Percentiles rank a stretch among this genome's conserved stretches.
phyloP scores from a whole-genome alignment of 805 yeast genomes.

The Candida ipomoeae region DNA sequence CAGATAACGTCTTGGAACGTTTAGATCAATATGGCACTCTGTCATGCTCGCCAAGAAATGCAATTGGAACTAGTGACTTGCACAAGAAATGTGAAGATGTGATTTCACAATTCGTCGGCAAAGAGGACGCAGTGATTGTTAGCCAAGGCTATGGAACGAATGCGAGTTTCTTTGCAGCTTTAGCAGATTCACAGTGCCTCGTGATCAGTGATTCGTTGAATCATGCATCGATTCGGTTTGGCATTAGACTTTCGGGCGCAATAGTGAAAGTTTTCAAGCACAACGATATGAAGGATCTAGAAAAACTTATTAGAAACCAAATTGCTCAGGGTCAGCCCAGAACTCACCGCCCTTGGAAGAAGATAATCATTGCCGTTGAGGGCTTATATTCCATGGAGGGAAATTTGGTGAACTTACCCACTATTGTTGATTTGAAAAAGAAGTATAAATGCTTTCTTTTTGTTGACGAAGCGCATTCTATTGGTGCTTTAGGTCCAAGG shows the following conservation, averaged over 20 bases:
- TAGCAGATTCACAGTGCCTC: slow-evolving; percentile 82
- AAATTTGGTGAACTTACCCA: slow-evolving; percentile 78
- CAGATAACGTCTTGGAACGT: slow-evolving; percentile 64
- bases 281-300: slow-evolving; percentile 80
- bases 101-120: slow-evolving; percentile 83
- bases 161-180: slow-evolving; percentile 76
- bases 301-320: slow-evolving; percentile 71
- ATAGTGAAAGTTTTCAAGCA: slow-evolving; percentile 89
- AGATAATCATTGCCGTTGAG: slow-evolving; percentile 80
- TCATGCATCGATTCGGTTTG: slow-evolving; percentile 94
- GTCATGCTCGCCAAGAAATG: slow-evolving; percentile 70
- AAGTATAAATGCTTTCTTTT: slow-evolving; percentile 87
- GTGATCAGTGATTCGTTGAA: slow-evolving; percentile 92
- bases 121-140: slow-evolving; percentile 79
- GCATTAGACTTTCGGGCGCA: slow-evolving; percentile 89
- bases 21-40: slow-evolving; percentile 72
- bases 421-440: slow-evolving; percentile 63
- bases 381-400: slow-evolving; percentile 95
- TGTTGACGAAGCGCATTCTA: slow-evolving; percentile 97
- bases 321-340: slow-evolving; percentile 94
- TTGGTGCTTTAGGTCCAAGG: slow-evolving; percentile 95
- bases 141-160: slow-evolving; percentile 97
- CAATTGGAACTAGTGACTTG: slow-evolving; percentile 71
- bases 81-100: slow-evolving; percentile 70
- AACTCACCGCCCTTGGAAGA: slow-evolving; percentile 94